Percentiles rank a stretch among this genome's conserved stretches.
These are phyloP conservation scores for Naganishia cerealis DNA, from an alignment of 1,284 basidiomycete species.

Conservation along the genomic window DNA sequence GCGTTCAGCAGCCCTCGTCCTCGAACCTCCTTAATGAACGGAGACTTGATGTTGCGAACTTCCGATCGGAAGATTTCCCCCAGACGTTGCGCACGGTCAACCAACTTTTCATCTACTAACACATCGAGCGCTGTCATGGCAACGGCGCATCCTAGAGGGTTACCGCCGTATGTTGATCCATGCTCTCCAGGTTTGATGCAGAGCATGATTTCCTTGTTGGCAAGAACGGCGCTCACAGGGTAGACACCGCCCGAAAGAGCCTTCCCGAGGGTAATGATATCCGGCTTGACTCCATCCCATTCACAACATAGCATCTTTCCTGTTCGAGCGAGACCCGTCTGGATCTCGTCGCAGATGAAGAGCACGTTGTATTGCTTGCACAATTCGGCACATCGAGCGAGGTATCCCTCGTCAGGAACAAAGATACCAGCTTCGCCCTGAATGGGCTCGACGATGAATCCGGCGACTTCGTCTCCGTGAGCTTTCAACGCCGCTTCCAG, in stretches of 20 bases:
- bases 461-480: conserved; percentile 81
- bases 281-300: conserved; percentile 84
- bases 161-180: conserved; percentile 93
- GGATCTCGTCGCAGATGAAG: conserved; percentile 95
- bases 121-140: conserved; percentile 87
- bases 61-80: conserved; percentile 78
- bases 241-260: conserved; percentile 94
- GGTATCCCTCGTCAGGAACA: conserved; percentile 87
- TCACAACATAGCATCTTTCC: conserved; percentile 71
- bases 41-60: conserved; percentile 66
- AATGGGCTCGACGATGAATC: conserved; percentile 94
- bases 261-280: conserved; percentile 91
- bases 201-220: conserved; percentile 86
- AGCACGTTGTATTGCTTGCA: conserved; percentile 94
- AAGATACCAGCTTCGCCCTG: conserved; percentile 97
- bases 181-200: conserved; percentile 96
- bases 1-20: conserved; percentile 90
- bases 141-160: conserved; percentile 92
- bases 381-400: conserved; percentile 71
- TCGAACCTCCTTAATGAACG: conserved; percentile 71
- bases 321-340: conserved; percentile 65
- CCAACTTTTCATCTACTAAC: conserved; percentile 79
- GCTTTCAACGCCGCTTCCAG: conserved; percentile 77
- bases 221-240: conserved; percentile 91
- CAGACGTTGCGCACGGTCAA: conserved; percentile 71